phyloP scores from a whole-genome alignment of 768 basidiomycete species.

The Omphalotus guepiniiformis region DNA sequence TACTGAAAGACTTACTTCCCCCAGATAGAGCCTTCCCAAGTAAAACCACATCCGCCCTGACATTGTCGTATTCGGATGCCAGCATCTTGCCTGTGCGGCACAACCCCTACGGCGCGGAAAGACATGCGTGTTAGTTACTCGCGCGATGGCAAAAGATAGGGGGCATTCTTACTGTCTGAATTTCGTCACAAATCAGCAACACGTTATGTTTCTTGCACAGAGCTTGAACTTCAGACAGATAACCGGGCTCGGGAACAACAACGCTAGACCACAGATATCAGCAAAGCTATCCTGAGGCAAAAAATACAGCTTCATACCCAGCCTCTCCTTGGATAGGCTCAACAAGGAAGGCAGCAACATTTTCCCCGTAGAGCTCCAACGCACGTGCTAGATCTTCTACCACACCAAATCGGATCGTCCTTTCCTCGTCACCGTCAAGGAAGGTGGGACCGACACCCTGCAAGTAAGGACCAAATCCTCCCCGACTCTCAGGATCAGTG shows the following conservation, averaged over 20 bases:
- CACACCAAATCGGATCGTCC: constrained; percentile 78
- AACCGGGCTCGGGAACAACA: constrained; percentile 86
- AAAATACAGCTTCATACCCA: constrained; percentile 50
- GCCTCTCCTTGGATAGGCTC: constrained; percentile 99
- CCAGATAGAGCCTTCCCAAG: constrained; percentile 97
- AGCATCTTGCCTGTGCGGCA: constrained; percentile 94
- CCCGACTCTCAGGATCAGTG: constrained; percentile 87
- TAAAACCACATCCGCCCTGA: constrained; percentile 88
- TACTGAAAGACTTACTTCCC: constrained; percentile 55
- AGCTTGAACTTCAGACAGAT: constrained; percentile 69
- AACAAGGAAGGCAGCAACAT: constrained; percentile 89
- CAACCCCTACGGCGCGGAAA: constrained; percentile 53
- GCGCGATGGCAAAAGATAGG: constrained; percentile 5
- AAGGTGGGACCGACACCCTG: constrained; percentile 79
- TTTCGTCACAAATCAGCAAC: constrained; percentile 96
- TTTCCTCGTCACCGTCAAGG: constrained; percentile 45
- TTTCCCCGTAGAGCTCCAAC: constrained; percentile 71
- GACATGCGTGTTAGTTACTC: constrained; percentile 2
- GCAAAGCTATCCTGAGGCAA: background rate
- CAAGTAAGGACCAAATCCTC: constrained; percentile 90
- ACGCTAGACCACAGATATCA: constrained; percentile 49
- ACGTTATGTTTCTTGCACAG: constrained; percentile 93
- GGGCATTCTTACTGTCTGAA: constrained; percentile 73
- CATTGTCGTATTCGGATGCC: constrained; percentile 79
- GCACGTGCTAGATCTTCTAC: constrained; percentile 80